Percentiles rank a stretch among this genome's conserved stretches.
These are phyloP conservation scores for Orychophragmus violaceus DNA, from an alignment of 345 rosid species.

Conservation along the genomic window DNA sequence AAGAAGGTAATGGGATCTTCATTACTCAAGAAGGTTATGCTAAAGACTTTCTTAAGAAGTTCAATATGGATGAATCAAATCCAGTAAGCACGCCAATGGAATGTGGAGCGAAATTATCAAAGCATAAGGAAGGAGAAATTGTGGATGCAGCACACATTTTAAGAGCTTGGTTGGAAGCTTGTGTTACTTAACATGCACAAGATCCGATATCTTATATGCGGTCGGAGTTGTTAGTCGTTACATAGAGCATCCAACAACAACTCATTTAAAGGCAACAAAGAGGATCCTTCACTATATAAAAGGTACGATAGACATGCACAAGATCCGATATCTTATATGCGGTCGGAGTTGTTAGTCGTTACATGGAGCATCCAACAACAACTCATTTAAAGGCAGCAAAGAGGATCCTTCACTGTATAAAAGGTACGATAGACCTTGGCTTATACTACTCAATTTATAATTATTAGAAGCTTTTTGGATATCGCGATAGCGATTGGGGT, in stretches of 20 bases:
- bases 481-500: neutral
- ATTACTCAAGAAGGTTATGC: too few species aligned
- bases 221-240: neutral
- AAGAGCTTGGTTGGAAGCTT: neutral
- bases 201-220: neutral
- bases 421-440: neutral
- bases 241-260: neutral
- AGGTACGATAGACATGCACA: neutral
- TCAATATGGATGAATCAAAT: too few species aligned
- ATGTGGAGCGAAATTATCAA: too few species aligned
- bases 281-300: neutral
- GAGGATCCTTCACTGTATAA: neutral
- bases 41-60: too few species aligned
- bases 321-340: neutral
- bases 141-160: neutral
- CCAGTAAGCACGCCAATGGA: too few species aligned
- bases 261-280: neutral
- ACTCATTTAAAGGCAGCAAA: neutral
- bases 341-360: neutral
- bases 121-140: neutral
- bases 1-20: neutral
- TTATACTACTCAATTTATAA: neutral
- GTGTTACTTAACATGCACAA: neutral
- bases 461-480: neutral
- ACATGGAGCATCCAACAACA: neutral